phyloP scores from a whole-genome alignment of 2,329 filamentous ascomycete species.

The Tetracladium maxilliforme region DNA sequence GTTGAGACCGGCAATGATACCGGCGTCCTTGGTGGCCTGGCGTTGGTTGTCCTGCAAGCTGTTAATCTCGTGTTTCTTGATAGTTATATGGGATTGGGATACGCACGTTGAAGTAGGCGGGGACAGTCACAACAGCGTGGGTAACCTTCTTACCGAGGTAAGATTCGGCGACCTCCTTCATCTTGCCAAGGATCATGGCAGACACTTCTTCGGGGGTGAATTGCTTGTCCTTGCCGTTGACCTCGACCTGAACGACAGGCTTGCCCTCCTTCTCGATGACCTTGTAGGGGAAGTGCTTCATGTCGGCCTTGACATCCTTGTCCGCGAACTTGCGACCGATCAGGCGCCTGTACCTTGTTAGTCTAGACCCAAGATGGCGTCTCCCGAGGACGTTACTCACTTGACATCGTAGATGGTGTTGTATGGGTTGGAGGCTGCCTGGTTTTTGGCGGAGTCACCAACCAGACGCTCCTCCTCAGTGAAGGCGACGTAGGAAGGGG shows the following conservation, averaged over 20 bases:
- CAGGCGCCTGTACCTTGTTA: conserved; percentile 42
- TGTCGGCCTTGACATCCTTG: conserved; percentile 78
- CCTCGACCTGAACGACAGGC: conserved; percentile 66
- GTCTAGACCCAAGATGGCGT: background rate
- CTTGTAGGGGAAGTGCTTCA: conserved; percentile 98
- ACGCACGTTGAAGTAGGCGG: conserved; percentile 98
- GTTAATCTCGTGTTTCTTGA: no score
- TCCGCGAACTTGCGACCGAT: conserved; percentile 75
- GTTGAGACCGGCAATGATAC: conserved; percentile 81
- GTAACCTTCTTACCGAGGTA: conserved; percentile 73
- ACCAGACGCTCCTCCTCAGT: conserved; percentile 95
- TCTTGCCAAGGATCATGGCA: conserved; percentile 71
- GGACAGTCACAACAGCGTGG: conserved; percentile 84
- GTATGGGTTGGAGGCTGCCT: conserved; percentile 66
- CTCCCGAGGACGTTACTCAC: conserved; percentile 34
- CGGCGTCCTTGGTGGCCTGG: conserved; percentile 93
- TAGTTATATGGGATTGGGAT: no score
- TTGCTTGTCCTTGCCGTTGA: conserved; percentile 47
- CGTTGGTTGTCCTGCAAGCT: conserved; percentile 96
- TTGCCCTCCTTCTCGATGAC: conserved; percentile 82
- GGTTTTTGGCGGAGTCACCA: conserved; percentile 95
- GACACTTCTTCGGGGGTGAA: conserved; percentile 74
- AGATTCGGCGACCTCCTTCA: conserved; percentile 70
- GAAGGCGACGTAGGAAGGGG: conserved; percentile 88
- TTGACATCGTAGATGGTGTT: conserved; percentile 74